Base-by-base conservation (phyloP, 225 moss, liverwort and hornwort genomes). In the Straminergon stramineum region DNA sequence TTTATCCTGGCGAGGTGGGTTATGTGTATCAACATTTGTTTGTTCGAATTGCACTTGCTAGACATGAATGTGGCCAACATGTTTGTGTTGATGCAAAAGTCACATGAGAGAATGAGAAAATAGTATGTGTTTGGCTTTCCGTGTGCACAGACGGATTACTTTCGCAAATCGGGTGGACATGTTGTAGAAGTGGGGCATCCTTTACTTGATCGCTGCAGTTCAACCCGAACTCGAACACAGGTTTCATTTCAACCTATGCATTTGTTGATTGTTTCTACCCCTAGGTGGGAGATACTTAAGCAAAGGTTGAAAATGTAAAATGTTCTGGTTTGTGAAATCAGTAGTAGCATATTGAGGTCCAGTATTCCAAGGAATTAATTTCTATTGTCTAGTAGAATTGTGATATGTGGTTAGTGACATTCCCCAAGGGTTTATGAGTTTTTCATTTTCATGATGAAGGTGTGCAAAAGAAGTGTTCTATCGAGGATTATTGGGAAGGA, bases 161-260 rank as follows among this genome's bases (percentile, higher is more conserved):
- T 93, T 88, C 92, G 91, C 20, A 92, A 94, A 85, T 93, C 95
- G 75, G 97, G 97, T 86, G 97, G 95, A 63, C 90, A 90, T 92
- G 94, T 96, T 80, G 91, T 92, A 67, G 93, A 96, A 91, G 96
- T 97, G 81, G 97, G 96, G 77, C 97, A 97, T 92, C 97, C 96
- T 85, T 93, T 97, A 83, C 87, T 96, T 70, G 97, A 97, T 91
- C 75, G 90, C 84, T 89, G 81, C 81, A 88, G 87, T 71, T 89
- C 90, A 76, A 74, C 75, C 87, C 65, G 51, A 37, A 92, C 92
- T 88, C 94, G 94, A 88, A 53, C 83, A 41, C 89, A 96, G 94
- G 97, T 94, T 79, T 84, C 84, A 55, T 39, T 81, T 84, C 66
- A 17, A 41, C 43, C 52, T 41, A 81, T 37, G 56, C 75, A 21